Conservation (phyloP, 306 rosid genomes). For the Luffa acutangula region DNA sequence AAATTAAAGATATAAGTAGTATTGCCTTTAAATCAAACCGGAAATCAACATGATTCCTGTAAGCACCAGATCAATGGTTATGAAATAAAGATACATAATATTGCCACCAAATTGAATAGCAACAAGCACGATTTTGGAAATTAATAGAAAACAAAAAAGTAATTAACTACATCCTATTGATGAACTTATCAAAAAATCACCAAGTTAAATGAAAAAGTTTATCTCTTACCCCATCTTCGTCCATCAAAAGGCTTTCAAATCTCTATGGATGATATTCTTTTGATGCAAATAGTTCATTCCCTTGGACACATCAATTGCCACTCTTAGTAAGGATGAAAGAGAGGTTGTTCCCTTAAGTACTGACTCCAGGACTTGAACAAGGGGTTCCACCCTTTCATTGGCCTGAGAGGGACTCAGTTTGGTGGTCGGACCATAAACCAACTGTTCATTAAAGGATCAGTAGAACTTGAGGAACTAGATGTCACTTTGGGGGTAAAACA, state of each 20-base stretch:
- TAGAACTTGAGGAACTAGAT: no score
- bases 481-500: no score
- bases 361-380: no score
- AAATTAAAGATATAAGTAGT: not conserved
- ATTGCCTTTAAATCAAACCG: not conserved
- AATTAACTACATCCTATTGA: not conserved
- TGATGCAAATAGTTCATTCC: conserved; percentile 84
- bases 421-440: no score
- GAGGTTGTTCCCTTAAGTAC: no score
- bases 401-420: no score
- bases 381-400: no score
- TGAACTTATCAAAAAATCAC: not conserved
- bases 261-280: conserved; percentile 63
- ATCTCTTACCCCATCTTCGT: conserved; percentile 37
- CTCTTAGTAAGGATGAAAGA: conserved; percentile 41
- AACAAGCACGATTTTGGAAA: not conserved
- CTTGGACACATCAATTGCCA: conserved; percentile 56
- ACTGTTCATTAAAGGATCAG: no score
- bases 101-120: not conserved
- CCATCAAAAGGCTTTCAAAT: conserved; percentile 71
- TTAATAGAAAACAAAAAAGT: not conserved
- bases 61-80: not conserved
- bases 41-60: not conserved
- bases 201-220: not conserved
- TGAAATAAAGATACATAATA: not conserved